Conservation (phyloP, 1,284 basidiomycete genomes). For the Apiotrichum sp. region DNA sequence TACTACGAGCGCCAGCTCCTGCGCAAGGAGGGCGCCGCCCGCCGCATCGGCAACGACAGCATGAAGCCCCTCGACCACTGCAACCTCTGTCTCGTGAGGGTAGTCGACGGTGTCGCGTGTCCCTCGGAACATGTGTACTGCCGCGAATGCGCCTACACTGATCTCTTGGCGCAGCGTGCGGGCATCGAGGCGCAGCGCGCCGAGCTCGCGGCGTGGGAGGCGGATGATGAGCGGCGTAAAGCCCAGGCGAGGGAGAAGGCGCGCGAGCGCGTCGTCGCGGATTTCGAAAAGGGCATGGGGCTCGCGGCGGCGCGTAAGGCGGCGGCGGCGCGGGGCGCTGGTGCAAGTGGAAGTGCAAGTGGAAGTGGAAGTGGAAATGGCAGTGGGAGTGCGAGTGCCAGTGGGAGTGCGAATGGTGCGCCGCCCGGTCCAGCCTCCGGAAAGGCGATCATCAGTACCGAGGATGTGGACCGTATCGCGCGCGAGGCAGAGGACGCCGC, state of each 20-base stretch:
- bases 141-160: slow-evolving; percentile 64
- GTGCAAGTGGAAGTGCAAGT: too few species aligned
- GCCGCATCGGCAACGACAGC: slow-evolving; percentile 81
- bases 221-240: slow-evolving; percentile 68
- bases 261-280: slow-evolving; percentile 70
- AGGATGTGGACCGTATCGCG: slow-evolving; percentile 58
- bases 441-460: slow-evolving; percentile 1
- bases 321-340: slow-evolving; percentile 1
- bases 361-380: too few species aligned
- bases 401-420: not conserved
- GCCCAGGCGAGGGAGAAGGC: slow-evolving; percentile 62
- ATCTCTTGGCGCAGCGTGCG: slow-evolving; percentile 62
- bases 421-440: slow-evolving; percentile 2
- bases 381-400: too few species aligned
- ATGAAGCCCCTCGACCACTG: slow-evolving; percentile 85
- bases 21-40: slow-evolving; percentile 41
- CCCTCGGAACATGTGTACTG: slow-evolving; percentile 76
- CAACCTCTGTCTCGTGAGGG: slow-evolving; percentile 71
- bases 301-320: slow-evolving; percentile 42
- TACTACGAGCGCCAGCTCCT: slow-evolving; percentile 45
- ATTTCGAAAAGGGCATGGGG: slow-evolving; percentile 74
- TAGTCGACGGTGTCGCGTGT: slow-evolving; percentile 73
- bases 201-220: slow-evolving; percentile 63
- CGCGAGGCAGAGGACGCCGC: slow-evolving; percentile 79
- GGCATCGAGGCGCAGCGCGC: slow-evolving; percentile 79